phyloP scores from a whole-genome alignment of 768 basidiomycete species.

The Boletus sp. region DNA sequence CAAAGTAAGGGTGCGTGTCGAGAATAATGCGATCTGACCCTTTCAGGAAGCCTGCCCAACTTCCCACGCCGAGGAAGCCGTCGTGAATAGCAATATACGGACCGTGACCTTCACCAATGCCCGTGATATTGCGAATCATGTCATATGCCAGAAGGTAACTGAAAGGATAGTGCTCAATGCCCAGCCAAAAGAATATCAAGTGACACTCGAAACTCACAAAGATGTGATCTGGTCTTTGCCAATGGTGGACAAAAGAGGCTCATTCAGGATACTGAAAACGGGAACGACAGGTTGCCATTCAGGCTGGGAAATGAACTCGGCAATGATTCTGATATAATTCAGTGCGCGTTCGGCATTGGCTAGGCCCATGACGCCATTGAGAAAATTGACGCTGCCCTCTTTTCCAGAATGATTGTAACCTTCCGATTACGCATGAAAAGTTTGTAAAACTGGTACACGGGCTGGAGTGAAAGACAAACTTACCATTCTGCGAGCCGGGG shows the following conservation, averaged over 20 bases:
- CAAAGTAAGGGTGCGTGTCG: slow-evolving; percentile 71
- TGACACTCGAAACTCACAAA: slow-evolving; percentile 50
- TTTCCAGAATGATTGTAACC: slow-evolving; percentile 63
- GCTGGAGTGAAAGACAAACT: not conserved
- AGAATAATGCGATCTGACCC: slow-evolving; percentile 62
- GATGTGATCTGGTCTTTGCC: slow-evolving; percentile 52
- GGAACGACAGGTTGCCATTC: slow-evolving; percentile 63
- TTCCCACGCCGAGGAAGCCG: slow-evolving; percentile 47
- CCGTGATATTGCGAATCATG: slow-evolving; percentile 71
- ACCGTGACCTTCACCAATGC: slow-evolving; percentile 63
- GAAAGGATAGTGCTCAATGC: slow-evolving; percentile 7
- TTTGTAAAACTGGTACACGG: not conserved
- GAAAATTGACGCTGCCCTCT: slow-evolving; percentile 58
- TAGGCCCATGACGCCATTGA: slow-evolving; percentile 76
- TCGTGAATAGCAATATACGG: slow-evolving; percentile 63
- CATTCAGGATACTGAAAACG: slow-evolving; percentile 65
- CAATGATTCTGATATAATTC: slow-evolving; percentile 70
- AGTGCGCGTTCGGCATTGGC: slow-evolving; percentile 82
- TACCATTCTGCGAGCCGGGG: slow-evolving; percentile 79
- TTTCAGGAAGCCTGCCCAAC: slow-evolving; percentile 49
- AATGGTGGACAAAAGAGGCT: slow-evolving; percentile 51
- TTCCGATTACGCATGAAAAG: slow-evolving; percentile 17
- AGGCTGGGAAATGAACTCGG: slow-evolving; percentile 80
- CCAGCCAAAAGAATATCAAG: not conserved
- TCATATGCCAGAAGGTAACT: slow-evolving; percentile 60